Percentiles rank a stretch among this genome's conserved stretches.
These are phyloP conservation scores for Blastobotrys indianensis DNA, from an alignment of 1,139 yeast genomes.

Conservation along the genomic window DNA sequence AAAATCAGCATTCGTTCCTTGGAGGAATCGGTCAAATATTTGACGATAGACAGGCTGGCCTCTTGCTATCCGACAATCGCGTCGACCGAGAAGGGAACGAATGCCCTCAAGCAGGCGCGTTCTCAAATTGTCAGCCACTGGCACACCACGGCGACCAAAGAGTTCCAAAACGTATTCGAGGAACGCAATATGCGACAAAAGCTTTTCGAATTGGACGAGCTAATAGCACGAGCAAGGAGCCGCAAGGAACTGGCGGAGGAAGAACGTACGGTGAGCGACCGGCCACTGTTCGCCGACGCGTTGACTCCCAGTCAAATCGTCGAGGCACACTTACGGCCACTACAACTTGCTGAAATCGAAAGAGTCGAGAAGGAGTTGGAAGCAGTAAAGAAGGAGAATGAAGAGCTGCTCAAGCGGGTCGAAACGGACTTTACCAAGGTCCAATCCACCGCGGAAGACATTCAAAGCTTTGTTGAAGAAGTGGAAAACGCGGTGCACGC, in stretches of 20 bases:
- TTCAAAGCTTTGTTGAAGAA: constrained; percentile 1
- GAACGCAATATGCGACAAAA: constrained; percentile 57
- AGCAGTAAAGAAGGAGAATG: constrained; percentile 17
- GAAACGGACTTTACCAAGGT: not conserved
- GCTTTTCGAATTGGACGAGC: constrained; percentile 59
- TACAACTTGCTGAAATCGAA: constrained; percentile 23
- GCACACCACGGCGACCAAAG: constrained; percentile 51
- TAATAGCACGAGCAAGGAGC: constrained; percentile 48
- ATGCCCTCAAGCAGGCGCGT: constrained; percentile 52
- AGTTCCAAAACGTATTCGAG: constrained; percentile 58
- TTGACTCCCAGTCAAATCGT: constrained; percentile 31
- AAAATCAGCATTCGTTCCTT: constrained; percentile 62
- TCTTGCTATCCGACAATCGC: constrained; percentile 65
- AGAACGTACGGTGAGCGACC: constrained; percentile 11
- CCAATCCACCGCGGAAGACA: constrained; percentile 1
- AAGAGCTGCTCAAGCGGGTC: constrained; percentile 11
- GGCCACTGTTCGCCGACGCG: constrained; percentile 26
- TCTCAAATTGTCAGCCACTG: constrained; percentile 58
- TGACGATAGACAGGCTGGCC: constrained; percentile 54
- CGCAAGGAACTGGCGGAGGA: constrained; percentile 14
- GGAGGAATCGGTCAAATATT: constrained; percentile 56
- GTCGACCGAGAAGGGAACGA: constrained; percentile 42
- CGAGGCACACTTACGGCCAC: constrained; percentile 27
- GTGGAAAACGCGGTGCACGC: constrained; percentile 7
- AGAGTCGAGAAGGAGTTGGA: constrained; percentile 22